Evolutionary conservation across 2,329 filamentous ascomycete genomes (phyloP).

Genomic region (Aureobasidium sp.): DNA sequence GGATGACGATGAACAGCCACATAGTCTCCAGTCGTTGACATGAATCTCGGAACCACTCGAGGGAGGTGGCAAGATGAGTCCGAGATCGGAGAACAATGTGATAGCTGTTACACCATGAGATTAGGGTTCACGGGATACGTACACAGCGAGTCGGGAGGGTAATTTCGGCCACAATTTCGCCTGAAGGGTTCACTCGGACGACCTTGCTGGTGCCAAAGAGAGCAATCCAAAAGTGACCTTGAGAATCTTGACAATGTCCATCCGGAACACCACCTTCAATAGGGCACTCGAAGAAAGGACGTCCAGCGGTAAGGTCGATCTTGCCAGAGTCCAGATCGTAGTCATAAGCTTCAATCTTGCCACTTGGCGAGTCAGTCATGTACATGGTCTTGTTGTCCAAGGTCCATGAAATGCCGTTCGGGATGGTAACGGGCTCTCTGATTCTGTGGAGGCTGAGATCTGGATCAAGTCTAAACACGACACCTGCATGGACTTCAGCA

Average conservation of each 20-base stretch:
- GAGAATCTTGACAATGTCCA: constrained; percentile 74
- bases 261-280: constrained; percentile 63
- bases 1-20: too few relatives aligned
- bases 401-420: constrained; percentile 81
- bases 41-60: too few relatives aligned
- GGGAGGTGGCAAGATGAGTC: too few relatives aligned
- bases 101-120: too few relatives aligned
- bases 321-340: constrained; percentile 58
- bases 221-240: constrained; percentile 84
- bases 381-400: constrained; percentile 66
- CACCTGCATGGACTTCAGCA: constrained; percentile 43
- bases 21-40: too few relatives aligned
- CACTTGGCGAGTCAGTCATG: constrained; percentile 70
- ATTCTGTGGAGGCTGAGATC: constrained; percentile 54
- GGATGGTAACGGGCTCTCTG: constrained; percentile 58
- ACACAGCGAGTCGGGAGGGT: constrained; percentile 67
- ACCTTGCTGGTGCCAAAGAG: constrained; percentile 74
- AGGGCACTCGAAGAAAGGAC: constrained; percentile 65
- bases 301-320: constrained; percentile 59
- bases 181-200: constrained; percentile 63
- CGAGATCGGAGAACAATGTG: too few relatives aligned
- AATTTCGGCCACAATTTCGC: constrained; percentile 67
- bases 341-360: constrained; percentile 66
- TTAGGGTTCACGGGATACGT: too few relatives aligned
- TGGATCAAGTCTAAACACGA: constrained; percentile 64